Evolutionary conservation across 2,329 filamentous ascomycete species (phyloP), one percentile per base, ranked within the genome.

Genomic region (Claviceps fusiformis): DNA sequence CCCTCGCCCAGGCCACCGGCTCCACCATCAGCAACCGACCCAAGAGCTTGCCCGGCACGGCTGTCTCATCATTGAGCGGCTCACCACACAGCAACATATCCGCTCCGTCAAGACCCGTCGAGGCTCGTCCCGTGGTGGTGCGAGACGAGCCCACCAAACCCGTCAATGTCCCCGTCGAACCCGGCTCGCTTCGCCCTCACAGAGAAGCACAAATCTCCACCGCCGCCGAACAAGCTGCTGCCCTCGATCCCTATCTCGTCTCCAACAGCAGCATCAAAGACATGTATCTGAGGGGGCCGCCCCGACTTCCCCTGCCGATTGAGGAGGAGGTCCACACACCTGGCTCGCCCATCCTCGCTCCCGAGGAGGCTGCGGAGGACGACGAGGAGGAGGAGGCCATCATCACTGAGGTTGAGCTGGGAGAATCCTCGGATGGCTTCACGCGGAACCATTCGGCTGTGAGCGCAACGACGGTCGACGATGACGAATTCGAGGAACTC

Each of bases 271-370:
- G 81, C 63, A 69, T 84, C 60, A 82, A 81, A 60, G 80, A 82
- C 61, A 78, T 84, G 73, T 85, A 83, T 63, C 71, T 80, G 63
- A 75, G 78, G 56, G 79, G 86, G n/a, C 92, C 92, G 49, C 92
- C 92, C 52, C 86, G 92, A 58, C 76, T 97, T 64, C 92, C 92
- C 56, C 80, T 97, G 57, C 91, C 92, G 54, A 96, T 97, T 63
- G 90, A 95, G 63, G 89, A 96, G 74, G 90, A 95, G 67, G 80
- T 87, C 15, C 85, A 93, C 62, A 89, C 87, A 1, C 92, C 92
- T 1, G 91, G 91, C 31, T 96, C 91, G 48, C 92, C 92, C 54
- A 92, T 95, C 60, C 81, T 92, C 59, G 82, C 86, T 7, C 80
- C 89, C 1, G 77, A 83, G 33, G 29, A 47, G 24, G 24, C 1